phyloP scores from a whole-genome alignment of 129 eudicot species.

The Helianthus tuberosus region DNA sequence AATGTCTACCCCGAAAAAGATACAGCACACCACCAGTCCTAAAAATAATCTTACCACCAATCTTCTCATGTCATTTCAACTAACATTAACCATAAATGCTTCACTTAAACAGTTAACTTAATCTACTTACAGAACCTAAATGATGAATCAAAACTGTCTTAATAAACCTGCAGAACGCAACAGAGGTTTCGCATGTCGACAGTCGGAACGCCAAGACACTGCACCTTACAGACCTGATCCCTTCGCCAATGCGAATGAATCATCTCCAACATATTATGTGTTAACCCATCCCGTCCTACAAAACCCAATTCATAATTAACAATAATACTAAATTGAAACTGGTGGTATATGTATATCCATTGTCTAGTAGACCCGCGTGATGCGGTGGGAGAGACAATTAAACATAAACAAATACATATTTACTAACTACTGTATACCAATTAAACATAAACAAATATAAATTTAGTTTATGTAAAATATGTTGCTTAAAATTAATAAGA shows the following conservation, averaged over 20 bases:
- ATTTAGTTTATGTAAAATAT: too few species aligned
- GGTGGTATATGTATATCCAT: too few species aligned
- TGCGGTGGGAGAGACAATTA: too few species aligned
- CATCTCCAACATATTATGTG: slow-evolving; percentile 96
- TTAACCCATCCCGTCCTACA: slow-evolving; percentile 97
- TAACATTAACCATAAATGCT: slow-evolving; percentile 19
- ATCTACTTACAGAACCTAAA: slow-evolving; percentile 11
- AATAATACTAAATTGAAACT: background rate
- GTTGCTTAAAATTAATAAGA: too few species aligned
- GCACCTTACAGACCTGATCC: slow-evolving; percentile 84
- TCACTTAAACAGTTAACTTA: too few species aligned
- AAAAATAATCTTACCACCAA: slow-evolving; percentile 87
- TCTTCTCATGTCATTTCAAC: slow-evolving; percentile 63
- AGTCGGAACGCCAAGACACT: slow-evolving; percentile 96
- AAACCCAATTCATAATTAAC: background rate
- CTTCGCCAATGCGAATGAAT: slow-evolving; percentile 96
- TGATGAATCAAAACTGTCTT: slow-evolving; percentile 9
- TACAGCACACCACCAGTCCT: slow-evolving; percentile 86
- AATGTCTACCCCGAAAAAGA: slow-evolving; percentile 92
- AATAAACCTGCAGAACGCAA: slow-evolving; percentile 83
- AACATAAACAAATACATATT: too few species aligned
- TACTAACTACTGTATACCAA: too few species aligned
- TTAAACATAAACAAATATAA: too few species aligned
- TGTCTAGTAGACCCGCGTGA: too few species aligned
- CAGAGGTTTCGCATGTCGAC: slow-evolving; percentile 90